Evolutionary conservation across 306 rosid species (phyloP).

Genomic region (Citrullus mucosospermus): DNA sequence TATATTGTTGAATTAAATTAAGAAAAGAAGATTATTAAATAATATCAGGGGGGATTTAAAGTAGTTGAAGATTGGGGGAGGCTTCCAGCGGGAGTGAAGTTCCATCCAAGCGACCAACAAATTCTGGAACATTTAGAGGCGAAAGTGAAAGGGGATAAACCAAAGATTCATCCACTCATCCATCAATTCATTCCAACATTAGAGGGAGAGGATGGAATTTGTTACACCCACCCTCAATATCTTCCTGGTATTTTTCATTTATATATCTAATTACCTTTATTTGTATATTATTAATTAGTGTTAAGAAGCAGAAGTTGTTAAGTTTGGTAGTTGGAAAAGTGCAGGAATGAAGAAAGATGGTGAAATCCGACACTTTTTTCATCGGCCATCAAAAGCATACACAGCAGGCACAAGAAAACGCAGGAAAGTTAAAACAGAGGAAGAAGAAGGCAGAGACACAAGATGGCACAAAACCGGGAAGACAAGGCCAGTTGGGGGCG

Average conservation of each 20-base stretch:
- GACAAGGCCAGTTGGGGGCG: slow-evolving; percentile 40
- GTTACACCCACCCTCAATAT: slow-evolving; percentile 89
- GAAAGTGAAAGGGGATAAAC: slow-evolving; percentile 35
- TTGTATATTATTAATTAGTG: too few relatives aligned
- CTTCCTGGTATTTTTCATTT: slow-evolving; percentile 39
- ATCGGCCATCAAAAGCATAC: slow-evolving; percentile 87
- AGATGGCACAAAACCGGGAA: slow-evolving; percentile 99
- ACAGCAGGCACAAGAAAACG: slow-evolving; percentile 84
- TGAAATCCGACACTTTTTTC: slow-evolving; percentile 77
- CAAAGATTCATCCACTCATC: slow-evolving; percentile 73
- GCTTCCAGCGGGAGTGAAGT: slow-evolving; percentile 81
- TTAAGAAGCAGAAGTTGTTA: too few relatives aligned
- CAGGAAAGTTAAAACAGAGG: slow-evolving; percentile 61
- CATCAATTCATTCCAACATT: slow-evolving; percentile 79
- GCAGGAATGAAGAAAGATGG: slow-evolving; percentile 90
- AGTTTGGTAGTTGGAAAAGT: not conserved
- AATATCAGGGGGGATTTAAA: slow-evolving; percentile 15
- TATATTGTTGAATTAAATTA: too few relatives aligned
- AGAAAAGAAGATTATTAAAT: too few relatives aligned
- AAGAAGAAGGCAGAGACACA: slow-evolving; percentile 72
- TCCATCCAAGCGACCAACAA: slow-evolving; percentile 83
- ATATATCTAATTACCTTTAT: too few relatives aligned
- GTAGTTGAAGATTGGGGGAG: slow-evolving; percentile 58
- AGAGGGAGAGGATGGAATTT: slow-evolving; percentile 80
- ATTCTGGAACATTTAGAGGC: slow-evolving; percentile 83